Conservation (phyloP, 441 rosid species). For the Mallotus japonicus region DNA sequence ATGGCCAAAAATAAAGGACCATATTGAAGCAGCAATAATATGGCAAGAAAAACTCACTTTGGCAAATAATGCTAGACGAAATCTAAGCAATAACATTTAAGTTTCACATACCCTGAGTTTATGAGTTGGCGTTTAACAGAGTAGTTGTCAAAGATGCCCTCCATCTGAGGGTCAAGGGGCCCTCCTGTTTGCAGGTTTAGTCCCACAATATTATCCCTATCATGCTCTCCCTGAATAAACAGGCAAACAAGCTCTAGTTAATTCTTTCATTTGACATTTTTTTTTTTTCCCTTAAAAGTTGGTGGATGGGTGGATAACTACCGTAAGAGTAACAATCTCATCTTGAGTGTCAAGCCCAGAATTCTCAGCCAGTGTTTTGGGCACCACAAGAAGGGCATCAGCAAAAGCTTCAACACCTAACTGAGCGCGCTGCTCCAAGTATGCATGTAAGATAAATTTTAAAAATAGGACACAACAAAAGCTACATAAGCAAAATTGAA, state of each 20-base stretch:
- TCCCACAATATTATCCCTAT: slow-evolving; percentile 84
- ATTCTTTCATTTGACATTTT: not conserved
- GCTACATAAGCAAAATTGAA: slow-evolving; percentile 1
- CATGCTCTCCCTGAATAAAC: slow-evolving; percentile 78
- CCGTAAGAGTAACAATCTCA: slow-evolving; percentile 80
- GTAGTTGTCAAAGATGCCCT: slow-evolving; percentile 92
- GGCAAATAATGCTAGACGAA: no score
- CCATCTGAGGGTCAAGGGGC: slow-evolving; percentile 81
- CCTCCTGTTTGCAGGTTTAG: slow-evolving; percentile 78
- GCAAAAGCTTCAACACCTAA: slow-evolving; percentile 97
- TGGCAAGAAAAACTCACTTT: not conserved
- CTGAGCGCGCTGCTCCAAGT: slow-evolving; percentile 78
- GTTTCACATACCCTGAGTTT: slow-evolving; percentile 68
- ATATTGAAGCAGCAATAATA: not conserved
- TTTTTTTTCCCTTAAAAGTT: not conserved
- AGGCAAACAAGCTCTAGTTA: slow-evolving; percentile 10
- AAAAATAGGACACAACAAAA: not conserved
- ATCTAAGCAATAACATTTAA: not conserved
- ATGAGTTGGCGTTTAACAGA: slow-evolving; percentile 89
- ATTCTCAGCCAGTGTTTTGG: slow-evolving; percentile 94
- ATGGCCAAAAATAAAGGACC: not conserved
- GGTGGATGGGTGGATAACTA: slow-evolving; percentile 22
- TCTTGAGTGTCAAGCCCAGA: slow-evolving; percentile 96
- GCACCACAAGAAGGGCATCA: slow-evolving; percentile 81
- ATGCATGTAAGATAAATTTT: slow-evolving; percentile 15